A percentile compares a stretch with the other conserved stretches of the same genome.
phyloP scores from a whole-genome alignment of 2,329 filamentous ascomycete genomes.

The Endothia cerciana region DNA sequence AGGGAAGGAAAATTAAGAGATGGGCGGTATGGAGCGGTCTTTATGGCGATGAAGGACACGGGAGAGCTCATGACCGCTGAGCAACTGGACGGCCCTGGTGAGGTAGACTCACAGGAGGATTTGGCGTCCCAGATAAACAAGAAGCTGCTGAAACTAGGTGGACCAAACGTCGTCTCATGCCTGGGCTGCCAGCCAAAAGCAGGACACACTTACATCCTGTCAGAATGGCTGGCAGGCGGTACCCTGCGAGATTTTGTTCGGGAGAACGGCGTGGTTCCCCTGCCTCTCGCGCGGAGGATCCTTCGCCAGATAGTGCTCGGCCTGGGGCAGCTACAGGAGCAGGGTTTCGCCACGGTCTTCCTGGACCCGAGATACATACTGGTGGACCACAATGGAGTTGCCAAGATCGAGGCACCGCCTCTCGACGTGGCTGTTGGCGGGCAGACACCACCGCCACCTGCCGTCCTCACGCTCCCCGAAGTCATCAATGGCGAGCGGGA shows the following conservation, averaged over 20 bases:
- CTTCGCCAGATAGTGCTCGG: slow-evolving; percentile 14
- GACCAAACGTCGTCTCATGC: slow-evolving; percentile 14
- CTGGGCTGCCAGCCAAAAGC: slow-evolving; percentile 11
- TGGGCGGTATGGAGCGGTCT: slow-evolving; percentile 24
- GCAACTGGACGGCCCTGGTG: slow-evolving; percentile 8
- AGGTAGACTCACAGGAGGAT: too few species aligned
- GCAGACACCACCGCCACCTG: not conserved
- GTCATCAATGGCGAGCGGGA: not conserved
- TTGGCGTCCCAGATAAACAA: not conserved
- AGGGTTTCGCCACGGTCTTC: not conserved
- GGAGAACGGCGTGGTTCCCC: slow-evolving; percentile 1
- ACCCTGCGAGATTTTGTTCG: slow-evolving; percentile 13
- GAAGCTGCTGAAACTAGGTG: not conserved
- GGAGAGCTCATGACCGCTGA: slow-evolving; percentile 20
- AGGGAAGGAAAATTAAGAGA: slow-evolving; percentile 13
- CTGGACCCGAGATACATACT: slow-evolving; percentile 1
- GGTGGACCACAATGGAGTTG: slow-evolving; percentile 6
- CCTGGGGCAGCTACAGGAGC: slow-evolving; percentile 10
- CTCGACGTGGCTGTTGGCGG: not conserved
- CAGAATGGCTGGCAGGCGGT: slow-evolving; percentile 5
- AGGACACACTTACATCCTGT: slow-evolving; percentile 9
- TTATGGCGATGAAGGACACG: slow-evolving; percentile 16
- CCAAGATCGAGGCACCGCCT: slow-evolving; percentile 23
- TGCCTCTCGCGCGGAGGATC: slow-evolving; percentile 2
- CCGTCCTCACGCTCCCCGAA: slow-evolving; percentile 7